Evolutionary conservation across 352 stramenopile genomes (phyloP).

Genomic region (Globisporangium cylindrosporum): DNA sequence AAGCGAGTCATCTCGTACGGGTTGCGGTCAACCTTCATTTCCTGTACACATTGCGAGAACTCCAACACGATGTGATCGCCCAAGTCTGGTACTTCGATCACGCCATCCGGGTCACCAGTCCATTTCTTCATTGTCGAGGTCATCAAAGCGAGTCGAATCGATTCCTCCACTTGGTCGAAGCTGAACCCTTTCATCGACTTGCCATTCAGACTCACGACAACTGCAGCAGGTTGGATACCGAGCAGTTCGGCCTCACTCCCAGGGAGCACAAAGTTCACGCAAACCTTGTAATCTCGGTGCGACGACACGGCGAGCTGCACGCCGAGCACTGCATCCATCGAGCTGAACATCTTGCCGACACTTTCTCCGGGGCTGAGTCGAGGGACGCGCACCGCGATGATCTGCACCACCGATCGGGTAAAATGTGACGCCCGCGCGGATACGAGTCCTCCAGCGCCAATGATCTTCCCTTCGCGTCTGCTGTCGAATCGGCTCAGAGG

Average conservation of each 20-base stretch:
- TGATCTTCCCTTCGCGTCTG: conserved; percentile 15
- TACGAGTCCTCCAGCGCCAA: conserved; percentile 10
- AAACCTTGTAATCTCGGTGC: conserved; percentile 56
- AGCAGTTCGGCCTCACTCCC: conserved; percentile 46
- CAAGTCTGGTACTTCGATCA: conserved; percentile 31
- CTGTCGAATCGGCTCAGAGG: conserved; percentile 15
- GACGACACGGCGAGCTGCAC: conserved; percentile 58
- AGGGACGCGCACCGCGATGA: conserved; percentile 44
- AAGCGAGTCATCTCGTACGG: conserved; percentile 69
- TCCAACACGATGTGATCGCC: conserved; percentile 41
- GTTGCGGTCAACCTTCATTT: conserved; percentile 68
- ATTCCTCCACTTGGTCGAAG: conserved; percentile 45
- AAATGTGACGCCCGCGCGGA: conserved; percentile 27
- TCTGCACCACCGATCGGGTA: conserved; percentile 47
- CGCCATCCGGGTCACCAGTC: conserved; percentile 3
- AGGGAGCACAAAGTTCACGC: conserved; percentile 63
- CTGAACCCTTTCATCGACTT: conserved; percentile 44
- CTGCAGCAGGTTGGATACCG: conserved; percentile 45
- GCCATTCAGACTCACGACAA: conserved; percentile 61
- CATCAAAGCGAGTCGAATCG: conserved; percentile 35
- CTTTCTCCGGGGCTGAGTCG: conserved; percentile 23
- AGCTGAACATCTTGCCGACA: conserved; percentile 43
- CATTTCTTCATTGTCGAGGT: conserved; percentile 17
- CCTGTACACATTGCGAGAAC: conserved; percentile 60
- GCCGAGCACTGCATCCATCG: conserved; percentile 47